Base-by-base conservation (phyloP, 1,284 basidiomycete genomes). In the Cystobasidium slooffiae region DNA sequence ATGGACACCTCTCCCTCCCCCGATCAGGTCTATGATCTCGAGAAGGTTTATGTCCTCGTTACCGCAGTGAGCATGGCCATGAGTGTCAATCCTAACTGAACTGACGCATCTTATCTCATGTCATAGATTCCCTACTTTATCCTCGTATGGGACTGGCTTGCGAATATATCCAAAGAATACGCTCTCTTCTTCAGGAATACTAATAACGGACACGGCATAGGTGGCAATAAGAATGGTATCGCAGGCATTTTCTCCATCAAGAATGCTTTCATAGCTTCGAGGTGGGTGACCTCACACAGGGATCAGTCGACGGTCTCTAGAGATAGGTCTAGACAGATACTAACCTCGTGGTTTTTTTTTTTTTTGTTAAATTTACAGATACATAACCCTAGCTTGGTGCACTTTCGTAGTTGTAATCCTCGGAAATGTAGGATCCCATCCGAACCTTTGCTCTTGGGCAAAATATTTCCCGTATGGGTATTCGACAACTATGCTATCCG, bases 391-490 rank as follows among this genome's bases (percentile, higher is more conserved):
- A 18, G 41, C 39, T 18, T 73, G 70, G 70, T 65, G 56, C 41
- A 73, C 70, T 39, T 73, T 73, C 55, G 70, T 73, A 7, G 70
- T 66, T 24, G 24, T 61, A 22, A 41, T 52, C n/a, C 53, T 39
- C 44, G 70, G 47, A 16, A 39, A n/a, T 22, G 61, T 58, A 12
- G 39, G 39, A 10, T 37, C n/a, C 0, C 63, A 66, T 49, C 62
- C 70, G 16, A 46, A 20, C 39, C 6, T 73, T 18, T 73, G 70
- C 53, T 37, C 41, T 6, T 65, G 62, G 62, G 20, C 63, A 44
- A 73, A 53, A 49, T 73, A 73, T 41, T 73, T 56, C 41, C 63
- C 70, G 16, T 73, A 73, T 63, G 68, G 72, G 6, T 70, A 74
- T 61, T 61, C 64, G n/a, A 53, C 72, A 0, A 56, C 53, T 22